These are phyloP conservation scores for Colletotrichum spinosum DNA, from an alignment of 2,329 filamentous ascomycete genomes.

Conservation along the genomic window DNA sequence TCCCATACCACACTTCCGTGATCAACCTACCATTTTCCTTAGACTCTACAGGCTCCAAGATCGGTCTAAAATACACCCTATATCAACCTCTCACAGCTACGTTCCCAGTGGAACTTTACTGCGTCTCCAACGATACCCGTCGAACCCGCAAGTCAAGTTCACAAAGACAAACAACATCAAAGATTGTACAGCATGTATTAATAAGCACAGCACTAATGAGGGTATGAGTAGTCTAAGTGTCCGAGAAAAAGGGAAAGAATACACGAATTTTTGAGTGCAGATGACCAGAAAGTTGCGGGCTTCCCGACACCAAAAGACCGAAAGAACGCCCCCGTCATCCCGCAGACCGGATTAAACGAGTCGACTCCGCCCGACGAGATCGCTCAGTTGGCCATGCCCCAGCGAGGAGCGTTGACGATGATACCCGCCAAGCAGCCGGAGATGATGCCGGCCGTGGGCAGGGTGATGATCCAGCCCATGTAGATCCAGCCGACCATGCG, in stretches of 20 bases:
- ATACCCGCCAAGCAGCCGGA: constrained; percentile 68
- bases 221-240: constrained; percentile 28
- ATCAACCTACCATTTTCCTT: too few species aligned
- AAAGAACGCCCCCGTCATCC: not conserved
- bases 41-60: too few species aligned
- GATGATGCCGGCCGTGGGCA: constrained; percentile 58
- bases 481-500: constrained; percentile 66
- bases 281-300: not conserved
- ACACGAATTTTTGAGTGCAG: constrained; percentile 18
- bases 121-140: too few species aligned
- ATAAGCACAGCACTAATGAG: constrained; percentile 20
- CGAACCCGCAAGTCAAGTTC: not conserved
- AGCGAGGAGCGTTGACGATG: constrained; percentile 68
- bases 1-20: too few species aligned
- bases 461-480: constrained; percentile 64
- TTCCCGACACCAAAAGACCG: not conserved
- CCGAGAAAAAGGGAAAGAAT: constrained; percentile 12
- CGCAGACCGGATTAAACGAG: not conserved
- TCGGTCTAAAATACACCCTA: too few species aligned
- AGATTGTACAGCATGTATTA: not conserved
- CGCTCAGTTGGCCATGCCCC: constrained; percentile 40
- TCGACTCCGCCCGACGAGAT: not conserved
- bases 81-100: too few species aligned
- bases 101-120: too few species aligned
- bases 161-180: not conserved